Evolutionary conservation across 2,329 filamentous ascomycete species (phyloP).

Genomic region (Aspergillus tamarii): DNA sequence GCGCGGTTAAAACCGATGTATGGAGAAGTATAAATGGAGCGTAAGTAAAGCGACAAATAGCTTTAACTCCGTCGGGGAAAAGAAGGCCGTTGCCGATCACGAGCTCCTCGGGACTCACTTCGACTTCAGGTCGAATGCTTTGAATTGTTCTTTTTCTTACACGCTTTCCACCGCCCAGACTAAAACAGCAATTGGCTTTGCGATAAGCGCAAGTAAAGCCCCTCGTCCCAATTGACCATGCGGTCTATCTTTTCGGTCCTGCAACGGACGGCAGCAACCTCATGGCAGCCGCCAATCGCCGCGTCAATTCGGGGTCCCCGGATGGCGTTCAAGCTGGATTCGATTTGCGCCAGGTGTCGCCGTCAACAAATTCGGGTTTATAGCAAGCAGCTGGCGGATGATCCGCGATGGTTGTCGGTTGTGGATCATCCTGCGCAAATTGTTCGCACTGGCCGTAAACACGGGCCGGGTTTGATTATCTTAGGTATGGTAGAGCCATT

Average conservation of each 20-base stretch:
- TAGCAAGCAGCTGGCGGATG: conserved; percentile 61
- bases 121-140: background rate
- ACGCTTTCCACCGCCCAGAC: background rate
- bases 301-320: conserved; percentile 22
- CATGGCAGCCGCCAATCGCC: conserved; percentile 28
- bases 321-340: conserved; percentile 29
- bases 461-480: conserved; percentile 79
- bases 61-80: conserved; percentile 21
- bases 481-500: conserved; percentile 57
- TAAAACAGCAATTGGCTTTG: background rate
- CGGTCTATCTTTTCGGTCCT: conserved; percentile 34
- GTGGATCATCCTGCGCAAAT: conserved; percentile 83
- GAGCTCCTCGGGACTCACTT: conserved; percentile 23
- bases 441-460: conserved; percentile 72
- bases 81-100: conserved; percentile 23
- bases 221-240: conserved; percentile 23
- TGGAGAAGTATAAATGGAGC: background rate
- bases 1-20: too few species aligned
- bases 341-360: conserved; percentile 41
- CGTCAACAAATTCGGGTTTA: conserved; percentile 44
- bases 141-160: background rate
- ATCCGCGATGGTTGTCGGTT: conserved; percentile 80
- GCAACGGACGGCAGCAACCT: conserved; percentile 24
- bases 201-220: background rate
- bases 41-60: background rate